Percentiles rank a stretch among this genome's conserved stretches.
phyloP scores from a whole-genome alignment of 495 filamentous ascomycete species.

The Aspergillus baeticus region DNA sequence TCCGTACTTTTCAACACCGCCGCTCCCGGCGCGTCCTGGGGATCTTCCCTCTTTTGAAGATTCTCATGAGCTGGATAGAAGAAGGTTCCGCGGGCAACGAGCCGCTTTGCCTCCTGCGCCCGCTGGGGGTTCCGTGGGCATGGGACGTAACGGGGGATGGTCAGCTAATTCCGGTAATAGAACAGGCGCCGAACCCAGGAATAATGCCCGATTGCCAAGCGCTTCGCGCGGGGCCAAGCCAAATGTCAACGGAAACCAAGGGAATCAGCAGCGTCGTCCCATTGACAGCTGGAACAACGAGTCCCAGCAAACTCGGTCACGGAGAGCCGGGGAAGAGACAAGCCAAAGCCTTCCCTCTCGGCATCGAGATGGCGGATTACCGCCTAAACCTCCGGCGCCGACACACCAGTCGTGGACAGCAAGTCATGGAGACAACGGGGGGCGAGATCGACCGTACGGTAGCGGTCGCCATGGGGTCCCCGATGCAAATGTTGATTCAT shows the following conservation, averaged over 20 bases:
- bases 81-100: slow-evolving; percentile 79
- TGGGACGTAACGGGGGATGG: slow-evolving; percentile 65
- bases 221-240: slow-evolving; percentile 27
- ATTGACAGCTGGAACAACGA: slow-evolving; percentile 21
- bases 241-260: slow-evolving; percentile 23
- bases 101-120: slow-evolving; percentile 82
- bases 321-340: slow-evolving; percentile 18
- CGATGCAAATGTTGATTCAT: slow-evolving; percentile 39
- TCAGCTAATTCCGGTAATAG: slow-evolving; percentile 31
- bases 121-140: slow-evolving; percentile 81
- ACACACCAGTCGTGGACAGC: slow-evolving; percentile 32
- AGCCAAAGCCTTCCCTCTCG: slow-evolving; percentile 23
- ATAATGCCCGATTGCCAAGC: slow-evolving; percentile 35
- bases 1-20: slow-evolving; percentile 79
- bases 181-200: slow-evolving; percentile 27
- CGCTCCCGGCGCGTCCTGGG: slow-evolving; percentile 74
- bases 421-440: slow-evolving; percentile 25
- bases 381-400: slow-evolving; percentile 38
- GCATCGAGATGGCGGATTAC: slow-evolving; percentile 36
- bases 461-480: slow-evolving; percentile 24
- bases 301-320: slow-evolving; percentile 1
- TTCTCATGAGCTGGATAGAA: slow-evolving; percentile 91
- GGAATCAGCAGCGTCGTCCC: slow-evolving; percentile 24
- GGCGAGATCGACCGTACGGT: slow-evolving; percentile 31
- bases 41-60: slow-evolving; percentile 89